Base-by-base conservation (phyloP, 225 moss, liverwort and hornwort species). In the Sphagnum tenellum region DNA sequence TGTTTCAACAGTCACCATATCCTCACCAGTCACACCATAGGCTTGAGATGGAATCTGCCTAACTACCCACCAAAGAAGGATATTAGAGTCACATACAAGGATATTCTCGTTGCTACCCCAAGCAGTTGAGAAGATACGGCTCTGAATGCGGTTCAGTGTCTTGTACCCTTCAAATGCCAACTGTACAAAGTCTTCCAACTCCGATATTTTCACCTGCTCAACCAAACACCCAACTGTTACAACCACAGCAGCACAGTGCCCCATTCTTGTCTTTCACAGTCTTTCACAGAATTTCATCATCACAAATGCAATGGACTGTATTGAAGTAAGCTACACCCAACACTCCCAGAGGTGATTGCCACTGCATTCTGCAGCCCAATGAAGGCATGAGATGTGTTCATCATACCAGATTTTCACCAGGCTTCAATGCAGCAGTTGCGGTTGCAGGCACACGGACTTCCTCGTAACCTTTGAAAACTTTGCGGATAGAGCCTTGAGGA, bases 371-470 rank as follows among this genome's bases (percentile, higher is more conserved):
- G 29, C 29, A 29, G 29, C 29, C 29, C 29, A 29, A 29, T 29
- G 29, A 29, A 29, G 29, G 29, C 29, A 1, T 29, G 29, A 29
- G 29, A 29, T 0, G 29, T 29, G 29, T 71, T 54, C 29, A 12
- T 48, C 62, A 58, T 79, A 96, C 96, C 87, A 98, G 68, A 77
- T 77, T 90, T 77, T 98, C 98, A 65, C 90, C 82, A 47, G 80
- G 74, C 66, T 82, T 85, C 59, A 90, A 61, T 49, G 66, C 67
- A 75, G 98, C 87, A 62, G 81, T 87, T 12, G 93, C 83, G 55
- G 77, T 89, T 60, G 98, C 93, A 70, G 98, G 98, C 57, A 98
- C 87, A 74, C 73, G 83, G n/a, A 98, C 92, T 76, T 98, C 98
- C 79, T 98, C 98, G 65, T 98, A 98, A 48, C 98, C 89, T 61